phyloP scores from a whole-genome alignment of 257 asterid genomes.

The Coffea eugenioides region DNA sequence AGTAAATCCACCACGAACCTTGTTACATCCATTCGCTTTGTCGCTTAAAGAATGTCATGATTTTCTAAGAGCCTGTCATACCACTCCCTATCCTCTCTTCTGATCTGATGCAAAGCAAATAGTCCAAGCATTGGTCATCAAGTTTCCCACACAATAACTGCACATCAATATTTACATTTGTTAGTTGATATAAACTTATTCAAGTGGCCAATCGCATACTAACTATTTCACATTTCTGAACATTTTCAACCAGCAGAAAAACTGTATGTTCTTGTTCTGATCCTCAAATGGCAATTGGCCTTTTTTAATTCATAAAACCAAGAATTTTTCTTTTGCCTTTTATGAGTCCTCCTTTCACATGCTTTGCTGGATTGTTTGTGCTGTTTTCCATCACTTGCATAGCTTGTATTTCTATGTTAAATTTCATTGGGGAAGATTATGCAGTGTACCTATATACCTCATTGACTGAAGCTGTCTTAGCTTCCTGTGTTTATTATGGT shows the following conservation, averaged over 20 bases:
- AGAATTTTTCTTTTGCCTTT: neutral
- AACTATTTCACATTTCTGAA: neutral
- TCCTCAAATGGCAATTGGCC: neutral
- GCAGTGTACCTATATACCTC: neutral
- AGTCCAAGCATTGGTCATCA: neutral
- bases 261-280: neutral
- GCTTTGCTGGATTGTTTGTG: neutral
- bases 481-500: constrained; percentile 6
- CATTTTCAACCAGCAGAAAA: neutral
- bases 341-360: neutral
- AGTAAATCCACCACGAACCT: neutral
- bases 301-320: no score
- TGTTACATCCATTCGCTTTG: no score
- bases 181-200: neutral
- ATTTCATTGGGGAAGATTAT: neutral
- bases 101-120: neutral
- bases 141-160: neutral
- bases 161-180: neutral
- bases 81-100: neutral
- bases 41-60: no score
- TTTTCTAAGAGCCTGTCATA: neutral
- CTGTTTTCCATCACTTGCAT: neutral
- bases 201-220: neutral
- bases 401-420: neutral
- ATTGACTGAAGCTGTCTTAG: constrained; percentile 4